Evolutionary conservation across 305 asterid species (phyloP).

Genomic region (Fraxinus albicans): DNA sequence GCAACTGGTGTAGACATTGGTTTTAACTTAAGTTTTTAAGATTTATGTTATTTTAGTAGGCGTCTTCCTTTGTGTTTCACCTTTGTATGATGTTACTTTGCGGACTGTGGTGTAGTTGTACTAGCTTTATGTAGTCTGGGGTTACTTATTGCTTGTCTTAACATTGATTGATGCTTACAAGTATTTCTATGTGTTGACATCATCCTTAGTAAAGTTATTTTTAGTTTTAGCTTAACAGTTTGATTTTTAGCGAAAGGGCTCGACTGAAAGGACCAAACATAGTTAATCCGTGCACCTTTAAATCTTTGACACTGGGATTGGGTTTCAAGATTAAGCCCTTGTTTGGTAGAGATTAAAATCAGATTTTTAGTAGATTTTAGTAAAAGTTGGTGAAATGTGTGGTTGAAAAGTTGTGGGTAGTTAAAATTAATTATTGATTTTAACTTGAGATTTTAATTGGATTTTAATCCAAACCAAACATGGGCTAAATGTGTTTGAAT

Average conservation of each 20-base stretch:
- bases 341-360: no score
- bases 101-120: neutral
- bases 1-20: constrained; percentile 1
- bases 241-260: neutral
- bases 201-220: neutral
- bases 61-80: constrained; percentile 11
- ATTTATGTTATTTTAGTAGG: constrained; percentile 9
- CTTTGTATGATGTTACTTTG: neutral
- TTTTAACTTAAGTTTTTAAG: neutral
- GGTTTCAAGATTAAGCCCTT: neutral
- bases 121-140: constrained; percentile 23
- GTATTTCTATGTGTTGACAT: neutral
- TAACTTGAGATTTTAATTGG: no score
- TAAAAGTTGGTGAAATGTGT: no score
- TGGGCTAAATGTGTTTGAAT: neutral
- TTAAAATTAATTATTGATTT: no score
- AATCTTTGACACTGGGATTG: neutral
- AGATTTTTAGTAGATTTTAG: no score
- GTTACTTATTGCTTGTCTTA: neutral
- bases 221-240: neutral
- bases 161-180: neutral
- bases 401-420: no score
- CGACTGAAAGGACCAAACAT: neutral
- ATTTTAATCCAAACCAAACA: no score
- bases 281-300: neutral